phyloP scores from a whole-genome alignment of 1,284 basidiomycete species.

The Phenoliferia sp. region DNA sequence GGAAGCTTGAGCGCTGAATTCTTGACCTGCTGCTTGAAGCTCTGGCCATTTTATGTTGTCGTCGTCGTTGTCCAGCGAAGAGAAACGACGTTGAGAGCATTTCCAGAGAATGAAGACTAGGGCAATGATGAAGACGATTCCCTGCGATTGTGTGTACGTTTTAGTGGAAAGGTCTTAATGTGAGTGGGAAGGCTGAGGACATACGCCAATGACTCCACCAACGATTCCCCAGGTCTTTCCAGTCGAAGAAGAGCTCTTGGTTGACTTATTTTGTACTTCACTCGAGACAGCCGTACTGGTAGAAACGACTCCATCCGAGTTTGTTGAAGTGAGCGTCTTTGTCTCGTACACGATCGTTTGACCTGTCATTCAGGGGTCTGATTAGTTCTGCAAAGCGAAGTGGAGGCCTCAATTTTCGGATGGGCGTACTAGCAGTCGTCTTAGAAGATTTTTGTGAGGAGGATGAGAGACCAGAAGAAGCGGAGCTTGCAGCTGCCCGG shows the following conservation, averaged over 20 bases:
- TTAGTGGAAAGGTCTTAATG: background rate
- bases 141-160: constrained; percentile 7
- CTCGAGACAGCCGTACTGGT: too few species aligned
- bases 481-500: too few species aligned
- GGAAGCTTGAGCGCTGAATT: constrained; percentile 18
- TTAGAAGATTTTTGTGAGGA: too few species aligned
- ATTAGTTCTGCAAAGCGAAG: too few species aligned
- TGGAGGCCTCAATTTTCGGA: too few species aligned
- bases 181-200: background rate
- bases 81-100: constrained; percentile 34
- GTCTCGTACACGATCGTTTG: too few species aligned
- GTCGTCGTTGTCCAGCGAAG: constrained; percentile 31
- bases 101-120: constrained; percentile 31
- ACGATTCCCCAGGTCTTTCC: constrained; percentile 37
- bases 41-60: constrained; percentile 37
- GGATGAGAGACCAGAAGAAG: too few species aligned
- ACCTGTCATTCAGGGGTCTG: too few species aligned
- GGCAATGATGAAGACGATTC: constrained; percentile 29
- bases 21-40: constrained; percentile 29
- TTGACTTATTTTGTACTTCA: background rate
- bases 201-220: constrained; percentile 33
- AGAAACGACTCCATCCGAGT: too few species aligned
- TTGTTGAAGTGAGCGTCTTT: too few species aligned
- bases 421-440: too few species aligned
- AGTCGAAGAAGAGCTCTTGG: constrained; percentile 5